Evolutionary conservation across 768 basidiomycete species (phyloP).

Genomic region (Leccinum fibrillosum): DNA sequence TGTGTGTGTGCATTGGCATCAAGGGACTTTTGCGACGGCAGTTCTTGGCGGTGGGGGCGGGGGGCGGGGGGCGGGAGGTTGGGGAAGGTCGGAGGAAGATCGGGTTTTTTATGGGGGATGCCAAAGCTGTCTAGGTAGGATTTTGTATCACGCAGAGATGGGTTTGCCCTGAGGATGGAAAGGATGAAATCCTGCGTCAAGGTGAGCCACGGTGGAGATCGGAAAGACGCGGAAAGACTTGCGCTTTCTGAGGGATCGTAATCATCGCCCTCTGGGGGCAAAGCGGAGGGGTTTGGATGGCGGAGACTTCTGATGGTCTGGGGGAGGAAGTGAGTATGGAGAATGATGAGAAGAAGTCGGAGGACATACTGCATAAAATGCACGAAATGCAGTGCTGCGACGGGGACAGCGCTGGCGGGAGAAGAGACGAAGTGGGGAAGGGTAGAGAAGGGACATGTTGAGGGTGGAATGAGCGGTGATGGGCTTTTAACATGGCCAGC

Average conservation of each 20-base stretch:
- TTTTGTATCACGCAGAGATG: constrained; percentile 86
- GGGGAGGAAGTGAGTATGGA: constrained; percentile 19
- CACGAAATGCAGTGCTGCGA: constrained; percentile 42
- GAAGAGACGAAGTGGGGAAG: constrained; percentile 20
- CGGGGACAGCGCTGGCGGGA: constrained; percentile 29
- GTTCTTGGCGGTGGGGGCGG: constrained; percentile 8
- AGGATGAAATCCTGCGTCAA: constrained; percentile 84
- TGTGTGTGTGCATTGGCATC: constrained; percentile 31
- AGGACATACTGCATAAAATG: constrained; percentile 53
- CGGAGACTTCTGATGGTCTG: constrained; percentile 34
- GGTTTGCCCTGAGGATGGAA: constrained; percentile 89
- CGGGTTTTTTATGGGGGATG: constrained; percentile 41
- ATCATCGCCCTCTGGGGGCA: constrained; percentile 23
- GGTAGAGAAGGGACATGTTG: constrained; percentile 24
- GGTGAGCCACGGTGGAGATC: constrained; percentile 9
- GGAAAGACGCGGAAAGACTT: constrained; percentile 13
- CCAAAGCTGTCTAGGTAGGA: constrained; percentile 93
- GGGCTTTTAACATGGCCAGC: constrained; percentile 24
- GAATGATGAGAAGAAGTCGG: not conserved
- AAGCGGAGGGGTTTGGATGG: constrained; percentile 2
- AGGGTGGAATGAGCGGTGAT: no score
- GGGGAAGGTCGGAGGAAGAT: constrained; percentile 22
- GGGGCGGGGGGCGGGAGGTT: constrained; percentile 24
- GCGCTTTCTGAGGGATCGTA: constrained; percentile 48
- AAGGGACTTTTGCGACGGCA: constrained; percentile 25